Base-by-base conservation (phyloP, 1,284 basidiomycete genomes). In the Mrakiaceae sp. region DNA sequence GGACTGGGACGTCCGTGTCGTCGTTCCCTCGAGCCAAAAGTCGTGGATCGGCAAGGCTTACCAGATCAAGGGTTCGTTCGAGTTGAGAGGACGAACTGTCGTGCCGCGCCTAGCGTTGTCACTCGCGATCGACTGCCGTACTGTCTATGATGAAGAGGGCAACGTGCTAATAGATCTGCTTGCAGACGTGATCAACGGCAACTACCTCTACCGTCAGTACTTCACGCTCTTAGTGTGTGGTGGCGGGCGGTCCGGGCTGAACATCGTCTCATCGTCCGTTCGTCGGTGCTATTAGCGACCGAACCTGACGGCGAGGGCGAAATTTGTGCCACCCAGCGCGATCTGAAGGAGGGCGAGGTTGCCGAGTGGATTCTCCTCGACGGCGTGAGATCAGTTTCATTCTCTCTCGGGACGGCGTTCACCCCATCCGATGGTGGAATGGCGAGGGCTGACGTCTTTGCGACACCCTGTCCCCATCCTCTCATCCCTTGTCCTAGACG, bases 301-400 rank as follows among this genome's bases (percentile, higher is more conserved):
- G 69, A 71, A 62, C 75, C 72, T 79, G 87, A 90, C 71, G 90
- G 90, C 1, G 67, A 76, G 44, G 90, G 91, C 1, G 89, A 93
- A 70, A 81, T 77, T 27, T 84, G 84, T 12, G 74, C 78, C 10
- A 72, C 72, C 46, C 80, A 87, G 16, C 79, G 91, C 63, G 84
- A 86, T 11, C 71, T 92, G 64, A 82, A 84, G 71, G 82, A 85
- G 16, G 85, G 84, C 47, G 88, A 92, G 77, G 77, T 86, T 54
- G 88, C 82, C 57, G 89, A 93, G 77, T 95, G 91, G 90, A 83
- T 95, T 66, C 80, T 96, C 14, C 77, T 95, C 2, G 86, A 90
- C 67, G 88, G 87, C 12, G 90, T 92, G 75, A 27, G 27, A 27
- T 27, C 27, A 71, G 84, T 71, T 46, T 14, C 11, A 14, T 39